Evolutionary conservation across 441 rosid species (phyloP).

Genomic region (Dalechampia spathulata): DNA sequence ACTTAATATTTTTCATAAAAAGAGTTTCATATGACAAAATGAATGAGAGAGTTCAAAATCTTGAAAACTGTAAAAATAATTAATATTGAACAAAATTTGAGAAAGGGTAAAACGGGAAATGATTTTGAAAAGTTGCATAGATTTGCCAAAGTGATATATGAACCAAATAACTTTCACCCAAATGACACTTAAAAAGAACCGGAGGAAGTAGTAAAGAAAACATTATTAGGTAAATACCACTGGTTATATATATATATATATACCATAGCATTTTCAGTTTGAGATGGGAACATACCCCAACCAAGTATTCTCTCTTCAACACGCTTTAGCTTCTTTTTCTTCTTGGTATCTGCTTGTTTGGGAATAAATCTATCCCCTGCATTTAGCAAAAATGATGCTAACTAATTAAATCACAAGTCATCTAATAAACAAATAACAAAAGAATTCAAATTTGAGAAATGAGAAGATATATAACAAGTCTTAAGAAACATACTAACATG

Average conservation of each 20-base stretch:
- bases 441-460: slow-evolving; percentile 1
- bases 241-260: no score
- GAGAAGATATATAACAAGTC: background rate
- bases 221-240: slow-evolving; percentile 1
- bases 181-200: no score
- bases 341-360: slow-evolving; percentile 73
- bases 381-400: slow-evolving; percentile 6
- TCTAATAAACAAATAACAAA: background rate
- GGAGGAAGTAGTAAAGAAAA: background rate
- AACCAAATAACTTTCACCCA: no score
- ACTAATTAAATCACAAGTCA: background rate
- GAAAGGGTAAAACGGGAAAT: no score
- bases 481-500: slow-evolving; percentile 1
- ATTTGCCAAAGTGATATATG: no score
- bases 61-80: no score
- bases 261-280: slow-evolving; percentile 6
- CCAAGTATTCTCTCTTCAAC: slow-evolving; percentile 92
- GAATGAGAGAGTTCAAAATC: no score
- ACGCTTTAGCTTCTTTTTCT: slow-evolving; percentile 87
- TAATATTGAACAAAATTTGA: no score
- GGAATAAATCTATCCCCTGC: slow-evolving; percentile 80
- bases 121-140: no score
- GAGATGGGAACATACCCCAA: slow-evolving; percentile 61
- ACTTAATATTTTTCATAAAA: no score
- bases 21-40: no score